Evolutionary conservation across 2,329 filamentous ascomycete species (phyloP).

Genomic region (Lachnellula cervina): DNA sequence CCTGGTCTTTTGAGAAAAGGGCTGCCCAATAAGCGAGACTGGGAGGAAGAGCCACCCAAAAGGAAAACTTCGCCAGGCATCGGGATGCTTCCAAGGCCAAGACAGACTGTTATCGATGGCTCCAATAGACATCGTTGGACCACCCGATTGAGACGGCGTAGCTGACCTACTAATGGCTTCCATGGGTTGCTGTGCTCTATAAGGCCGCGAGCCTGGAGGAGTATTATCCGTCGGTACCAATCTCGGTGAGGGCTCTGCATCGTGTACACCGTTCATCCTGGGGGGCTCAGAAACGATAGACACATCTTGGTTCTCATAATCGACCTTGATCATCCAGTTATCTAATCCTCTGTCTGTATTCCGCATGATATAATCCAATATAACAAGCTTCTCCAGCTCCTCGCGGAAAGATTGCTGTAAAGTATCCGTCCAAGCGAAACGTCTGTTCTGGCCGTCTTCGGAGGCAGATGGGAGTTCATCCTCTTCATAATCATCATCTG

Average conservation of each 20-base stretch:
- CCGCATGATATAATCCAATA: constrained; percentile 97
- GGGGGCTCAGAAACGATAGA: constrained; percentile 80
- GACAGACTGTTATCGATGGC: constrained; percentile 98
- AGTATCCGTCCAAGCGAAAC: constrained; percentile 79
- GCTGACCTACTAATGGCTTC: constrained; percentile 54
- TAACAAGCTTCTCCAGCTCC: constrained; percentile 93
- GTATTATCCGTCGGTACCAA: constrained; percentile 34
- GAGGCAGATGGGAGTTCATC: constrained; percentile 36
- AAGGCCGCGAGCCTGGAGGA: constrained; percentile 52
- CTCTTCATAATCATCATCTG: constrained; percentile 56
- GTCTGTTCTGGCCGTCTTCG: constrained; percentile 20
- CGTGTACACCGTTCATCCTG: constrained; percentile 58
- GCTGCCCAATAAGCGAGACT: constrained; percentile 90
- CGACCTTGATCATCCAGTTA: constrained; percentile 99
- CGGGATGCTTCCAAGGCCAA: constrained; percentile 67
- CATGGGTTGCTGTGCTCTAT: constrained; percentile 81
- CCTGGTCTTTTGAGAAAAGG: constrained; percentile 89
- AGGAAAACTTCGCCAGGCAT: constrained; percentile 84
- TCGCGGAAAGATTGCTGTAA: constrained; percentile 91
- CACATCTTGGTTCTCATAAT: constrained; percentile 76
- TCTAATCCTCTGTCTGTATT: constrained; percentile 95
- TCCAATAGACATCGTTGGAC: constrained; percentile 65
- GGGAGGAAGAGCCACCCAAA: constrained; percentile 98
- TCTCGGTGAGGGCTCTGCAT: constrained; percentile 48
- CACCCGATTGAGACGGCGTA: constrained; percentile 29